phyloP scores from a whole-genome alignment of 805 yeast genomes.

The Saccharomycopsis fibuligera region DNA sequence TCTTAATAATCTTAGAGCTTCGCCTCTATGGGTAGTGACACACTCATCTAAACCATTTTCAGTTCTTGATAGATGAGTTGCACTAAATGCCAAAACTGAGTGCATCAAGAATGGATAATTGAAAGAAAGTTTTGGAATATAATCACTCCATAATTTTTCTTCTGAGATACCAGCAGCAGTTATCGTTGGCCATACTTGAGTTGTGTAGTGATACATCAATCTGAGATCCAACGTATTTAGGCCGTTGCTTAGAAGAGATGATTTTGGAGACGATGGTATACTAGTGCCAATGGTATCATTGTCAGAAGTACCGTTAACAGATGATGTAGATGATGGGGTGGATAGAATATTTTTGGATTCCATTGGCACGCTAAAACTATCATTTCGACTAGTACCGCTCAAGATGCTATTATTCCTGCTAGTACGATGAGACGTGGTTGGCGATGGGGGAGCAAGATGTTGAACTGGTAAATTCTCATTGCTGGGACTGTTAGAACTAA shows the following conservation, averaged over 20 bases:
- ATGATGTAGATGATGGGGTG: conserved; percentile 2
- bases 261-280: conserved; percentile 21
- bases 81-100: conserved; percentile 82
- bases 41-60: conserved; percentile 72
- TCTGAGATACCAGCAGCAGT: conserved; percentile 89
- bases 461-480: background rate
- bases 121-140: conserved; percentile 84
- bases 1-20: conserved; percentile 71
- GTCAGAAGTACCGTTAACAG: conserved; percentile 4
- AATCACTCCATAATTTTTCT: conserved; percentile 77
- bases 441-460: background rate
- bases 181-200: conserved; percentile 78
- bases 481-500: background rate
- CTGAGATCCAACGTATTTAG: conserved; percentile 72
- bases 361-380: background rate
- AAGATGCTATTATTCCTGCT: too few relatives aligned
- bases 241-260: background rate
- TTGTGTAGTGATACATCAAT: conserved; percentile 81
- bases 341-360: background rate
- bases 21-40: conserved; percentile 81
- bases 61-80: conserved; percentile 79
- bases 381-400: background rate
- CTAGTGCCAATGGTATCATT: conserved; percentile 13
- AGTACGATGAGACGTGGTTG: background rate
- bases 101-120: conserved; percentile 89